Evolutionary conservation across 495 filamentous ascomycete species (phyloP), one percentile per base, ranked within the genome.

Genomic region (Aspergillus indologenus): DNA sequence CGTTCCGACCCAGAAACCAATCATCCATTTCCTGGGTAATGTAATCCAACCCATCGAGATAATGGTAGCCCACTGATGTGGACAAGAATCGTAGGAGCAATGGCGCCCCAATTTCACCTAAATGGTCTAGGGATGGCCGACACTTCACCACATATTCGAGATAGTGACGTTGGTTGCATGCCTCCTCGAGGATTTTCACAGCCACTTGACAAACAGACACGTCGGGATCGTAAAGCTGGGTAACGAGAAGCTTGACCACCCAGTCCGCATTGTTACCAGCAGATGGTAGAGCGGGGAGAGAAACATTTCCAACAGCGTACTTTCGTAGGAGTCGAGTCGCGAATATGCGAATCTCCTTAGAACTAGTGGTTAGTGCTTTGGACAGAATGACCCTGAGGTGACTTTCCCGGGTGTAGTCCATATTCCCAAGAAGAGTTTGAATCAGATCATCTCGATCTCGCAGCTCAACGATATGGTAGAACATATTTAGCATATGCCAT

Each of bases 21-120:
- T 98, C 94, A 67, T 98, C 94, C 94, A 98, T 98, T 68, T 98
- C 95, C 64, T 94, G 91, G 44, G 91, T 94, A 68, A 98, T 98
- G 64, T 98, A 98, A 71, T 98, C 94, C 18, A 98, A 80, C 8
- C 91, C 94, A 71, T 98, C 91, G 4, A 98, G 78, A 71, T 98
- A 98, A 73, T 98, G 92, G 62, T 98, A 98, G 5, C 94, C 94
- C 31, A 97, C 90, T 0, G 90, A 95, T 0, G 95, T 97, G 3
- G 92, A 96, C 53, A 98, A 71, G 68, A 98, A 98, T 58, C 94
- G 87, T 57, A 98, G 79, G 19, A 98, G 84, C 24, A 98, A 78
- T 2, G 94, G 94, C 45, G 94, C 94, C 7, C 95, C 95, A 65
- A 98, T 98, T 68, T 97, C 94, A 24, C 95, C 94, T 1, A 98